Evolutionary conservation across 306 rosid genomes (phyloP), one percentile per base, ranked within the genome.

Genomic region (Trifolium fragiferum): DNA sequence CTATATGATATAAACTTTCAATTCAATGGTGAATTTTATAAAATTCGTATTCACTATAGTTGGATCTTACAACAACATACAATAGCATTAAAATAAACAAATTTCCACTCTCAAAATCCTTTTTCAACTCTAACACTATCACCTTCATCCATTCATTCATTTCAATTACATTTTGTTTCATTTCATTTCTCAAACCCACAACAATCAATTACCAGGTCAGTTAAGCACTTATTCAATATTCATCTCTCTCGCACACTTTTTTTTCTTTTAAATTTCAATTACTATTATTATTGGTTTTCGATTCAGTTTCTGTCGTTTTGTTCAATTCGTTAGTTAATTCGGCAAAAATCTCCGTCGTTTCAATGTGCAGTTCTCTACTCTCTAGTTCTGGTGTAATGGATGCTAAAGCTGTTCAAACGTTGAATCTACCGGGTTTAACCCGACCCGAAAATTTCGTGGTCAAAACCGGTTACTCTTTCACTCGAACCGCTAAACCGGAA

Each of bases 391-490:
- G 18, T 32, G 37, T 40, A 41, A 66, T 94, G 99, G 95, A 88
- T 78, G 90, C 84, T 0, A 84, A 73, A 74, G 80, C 84, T 60
- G 81, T 80, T 0, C 86, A 82, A 43, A 53, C 72, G 72, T 53
- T 86, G 65, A 82, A 78, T 30, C 72, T 86, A 25, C 75, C 91
- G 11, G 66, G 81, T 73, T 62, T 84, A 81, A 80, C 81, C 59
- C 84, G 79, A 59, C 76, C 84, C 5, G 90, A 83, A 43, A 81
- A 50, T 58, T 7, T 83, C 43, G 70, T 54, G 54, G 68, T 68
- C 78, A 81, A 50, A 63, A 76, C 85, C 18, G 50, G 72, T 40
- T 68, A 80, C 62, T 70, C 82, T 55, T 68, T 87, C 7, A 80
- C 30, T 27, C 73, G 82, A 57, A 60, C 88, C 70, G 74, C 74